A percentile compares a stretch with the other conserved stretches of the same genome.
phyloP scores from a whole-genome alignment of 495 filamentous ascomycete genomes.

The Xylaria grammica region DNA sequence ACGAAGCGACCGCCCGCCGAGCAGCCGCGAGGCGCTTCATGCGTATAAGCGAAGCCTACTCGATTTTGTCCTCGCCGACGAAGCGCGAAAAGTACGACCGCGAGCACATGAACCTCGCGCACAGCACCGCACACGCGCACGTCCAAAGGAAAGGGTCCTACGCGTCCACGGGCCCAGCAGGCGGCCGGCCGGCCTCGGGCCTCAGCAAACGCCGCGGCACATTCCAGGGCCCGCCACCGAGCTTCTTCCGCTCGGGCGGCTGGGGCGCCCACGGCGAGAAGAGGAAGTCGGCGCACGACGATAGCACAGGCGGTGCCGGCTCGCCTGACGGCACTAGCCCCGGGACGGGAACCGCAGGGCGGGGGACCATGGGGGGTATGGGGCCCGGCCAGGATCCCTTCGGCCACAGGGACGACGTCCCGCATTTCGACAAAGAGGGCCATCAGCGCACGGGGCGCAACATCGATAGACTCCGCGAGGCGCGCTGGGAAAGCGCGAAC shows the following conservation, averaged over 20 bases:
- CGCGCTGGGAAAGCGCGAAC: conserved; percentile 19
- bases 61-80: conserved; percentile 68
- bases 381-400: conserved; percentile 51
- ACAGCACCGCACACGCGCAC: conserved; percentile 30
- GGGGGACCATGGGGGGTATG: conserved; percentile 48
- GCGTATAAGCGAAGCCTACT: conserved; percentile 85
- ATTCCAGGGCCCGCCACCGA: conserved; percentile 86
- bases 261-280: conserved; percentile 63
- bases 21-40: conserved; percentile 77
- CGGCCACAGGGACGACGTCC: conserved; percentile 66
- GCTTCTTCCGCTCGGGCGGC: conserved; percentile 81
- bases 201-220: conserved; percentile 74
- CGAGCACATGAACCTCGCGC: conserved; percentile 55
- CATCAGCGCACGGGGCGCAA: conserved; percentile 62
- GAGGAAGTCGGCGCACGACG: conserved; percentile 50
- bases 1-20: conserved; percentile 69
- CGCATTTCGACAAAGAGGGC: conserved; percentile 69
- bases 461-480: conserved; percentile 45
- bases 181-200: conserved; percentile 78
- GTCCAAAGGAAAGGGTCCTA: conserved; percentile 43
- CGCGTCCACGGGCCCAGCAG: conserved; percentile 58
- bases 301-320: conserved; percentile 42
- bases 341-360: conserved; percentile 45
- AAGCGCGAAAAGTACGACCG: conserved; percentile 83
- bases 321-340: conserved; percentile 50